A percentile compares a stretch with the other conserved stretches of the same genome.
Evolutionary conservation across 2,329 filamentous ascomycete species (phyloP).

Genomic region (Cadophora luteo-olivacea): DNA sequence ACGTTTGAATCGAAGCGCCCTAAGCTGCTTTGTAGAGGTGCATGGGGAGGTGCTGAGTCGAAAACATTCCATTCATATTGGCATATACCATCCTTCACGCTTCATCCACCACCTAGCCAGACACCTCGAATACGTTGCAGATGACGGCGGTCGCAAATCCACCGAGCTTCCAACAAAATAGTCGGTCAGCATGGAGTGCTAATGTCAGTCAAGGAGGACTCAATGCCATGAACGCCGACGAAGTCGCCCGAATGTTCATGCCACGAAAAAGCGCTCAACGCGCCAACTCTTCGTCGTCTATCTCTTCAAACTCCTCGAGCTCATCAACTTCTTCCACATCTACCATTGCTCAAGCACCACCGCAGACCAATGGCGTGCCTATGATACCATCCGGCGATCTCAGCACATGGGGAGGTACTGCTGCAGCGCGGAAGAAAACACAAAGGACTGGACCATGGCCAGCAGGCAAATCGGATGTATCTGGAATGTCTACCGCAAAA

Average conservation of each 20-base stretch:
- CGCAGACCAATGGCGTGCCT: conserved; percentile 64
- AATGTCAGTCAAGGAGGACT: conserved; percentile 64
- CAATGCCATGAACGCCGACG: conserved; percentile 80
- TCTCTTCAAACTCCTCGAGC: conserved; percentile 68
- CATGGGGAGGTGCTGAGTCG: conserved; percentile 29
- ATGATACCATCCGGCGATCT: conserved; percentile 39
- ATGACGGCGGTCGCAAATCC: conserved; percentile 75
- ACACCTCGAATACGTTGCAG: conserved; percentile 34
- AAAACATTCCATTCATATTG: conserved; percentile 32
- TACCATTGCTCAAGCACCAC: conserved; percentile 66
- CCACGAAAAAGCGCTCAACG: conserved; percentile 87
- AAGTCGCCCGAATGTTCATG: conserved; percentile 86
- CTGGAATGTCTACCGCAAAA: conserved; percentile 65
- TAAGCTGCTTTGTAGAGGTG: conserved; percentile 31
- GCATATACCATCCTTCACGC: conserved; percentile 26
- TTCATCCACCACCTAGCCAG: conserved; percentile 16
- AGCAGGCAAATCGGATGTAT: conserved; percentile 68
- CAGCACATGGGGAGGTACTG: conserved; percentile 45
- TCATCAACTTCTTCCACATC: conserved; percentile 57
- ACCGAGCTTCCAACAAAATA: conserved; percentile 67
- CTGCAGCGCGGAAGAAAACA: conserved; percentile 56
- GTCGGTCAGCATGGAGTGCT: conserved; percentile 70
- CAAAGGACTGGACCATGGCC: conserved; percentile 64
- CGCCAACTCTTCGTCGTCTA: conserved; percentile 88
- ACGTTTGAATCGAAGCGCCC: conserved; percentile 31